These are phyloP conservation scores for Benincasa hispida DNA, from an alignment of 306 rosid species.

Conservation along the genomic window DNA sequence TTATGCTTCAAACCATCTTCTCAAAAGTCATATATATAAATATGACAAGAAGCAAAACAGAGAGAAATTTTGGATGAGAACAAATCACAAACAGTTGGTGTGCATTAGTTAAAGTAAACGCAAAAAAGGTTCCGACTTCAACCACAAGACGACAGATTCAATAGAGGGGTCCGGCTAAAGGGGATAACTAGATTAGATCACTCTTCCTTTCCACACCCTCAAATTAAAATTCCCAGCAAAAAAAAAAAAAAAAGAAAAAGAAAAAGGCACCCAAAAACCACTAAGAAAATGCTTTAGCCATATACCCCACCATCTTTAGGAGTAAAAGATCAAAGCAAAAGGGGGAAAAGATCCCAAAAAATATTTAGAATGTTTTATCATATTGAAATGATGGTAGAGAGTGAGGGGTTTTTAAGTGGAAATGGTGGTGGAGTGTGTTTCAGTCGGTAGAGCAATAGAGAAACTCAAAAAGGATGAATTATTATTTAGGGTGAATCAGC, in stretches of 20 bases:
- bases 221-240: slow-evolving; percentile 1
- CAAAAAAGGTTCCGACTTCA: not conserved
- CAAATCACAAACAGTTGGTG: not conserved
- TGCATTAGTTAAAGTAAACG: not conserved
- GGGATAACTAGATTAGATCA: not conserved
- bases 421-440: not conserved
- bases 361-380: not conserved
- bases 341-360: not conserved
- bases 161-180: not conserved
- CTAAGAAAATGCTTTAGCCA: slow-evolving; percentile 1
- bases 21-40: not conserved
- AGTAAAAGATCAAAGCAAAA: not conserved
- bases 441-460: not conserved
- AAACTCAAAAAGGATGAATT: not conserved
- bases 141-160: slow-evolving; percentile 1
- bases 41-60: not conserved
- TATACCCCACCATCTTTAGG: not conserved
- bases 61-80: slow-evolving; percentile 5
- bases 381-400: not conserved
- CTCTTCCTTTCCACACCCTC: not conserved
- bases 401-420: not conserved
- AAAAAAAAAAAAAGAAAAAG: not conserved
- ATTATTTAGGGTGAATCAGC: not conserved
- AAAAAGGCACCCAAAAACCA: slow-evolving; percentile 4
- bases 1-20: not conserved